These are phyloP conservation scores for Aspergillus bridgeri DNA, from an alignment of 495 filamentous ascomycete species.

Conservation along the genomic window DNA sequence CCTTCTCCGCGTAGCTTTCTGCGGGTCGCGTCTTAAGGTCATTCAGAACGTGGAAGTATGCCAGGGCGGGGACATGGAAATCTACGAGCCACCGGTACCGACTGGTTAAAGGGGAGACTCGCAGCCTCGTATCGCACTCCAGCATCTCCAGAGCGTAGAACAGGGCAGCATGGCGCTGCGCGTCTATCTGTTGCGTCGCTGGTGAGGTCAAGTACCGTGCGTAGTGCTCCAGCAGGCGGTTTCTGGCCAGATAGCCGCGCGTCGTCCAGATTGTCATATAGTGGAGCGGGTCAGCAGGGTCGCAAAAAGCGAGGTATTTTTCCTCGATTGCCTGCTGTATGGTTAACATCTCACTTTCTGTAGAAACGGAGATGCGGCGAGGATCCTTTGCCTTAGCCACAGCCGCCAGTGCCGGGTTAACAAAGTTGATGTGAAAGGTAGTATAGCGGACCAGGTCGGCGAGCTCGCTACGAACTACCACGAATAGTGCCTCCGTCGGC, in stretches of 20 bases:
- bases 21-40: conserved; percentile 40
- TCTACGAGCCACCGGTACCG: conserved; percentile 44
- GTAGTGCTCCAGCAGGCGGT: conserved; percentile 44
- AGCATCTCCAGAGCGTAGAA: conserved; percentile 42
- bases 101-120: conserved; percentile 42
- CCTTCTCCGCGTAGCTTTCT: conserved; percentile 24
- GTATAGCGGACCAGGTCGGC: conserved; percentile 46
- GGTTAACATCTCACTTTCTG: no score
- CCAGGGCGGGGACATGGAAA: conserved; percentile 51
- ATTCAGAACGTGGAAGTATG: conserved; percentile 49
- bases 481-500: conserved; percentile 52
- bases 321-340: conserved; percentile 47
- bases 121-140: conserved; percentile 48
- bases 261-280: conserved; percentile 52
- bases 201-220: conserved; percentile 24
- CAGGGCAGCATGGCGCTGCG: conserved; percentile 35
- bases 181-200: conserved; percentile 19
- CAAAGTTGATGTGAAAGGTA: conserved; percentile 49
- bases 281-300: conserved; percentile 50
- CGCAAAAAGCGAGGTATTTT: conserved; percentile 44
- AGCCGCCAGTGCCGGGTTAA: conserved; percentile 42
- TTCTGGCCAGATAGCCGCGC: conserved; percentile 43
- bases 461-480: conserved; percentile 46
- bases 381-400: conserved; percentile 30
- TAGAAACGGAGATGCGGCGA: conserved; percentile 27